Evolutionary conservation across 2,329 filamentous ascomycete genomes (phyloP), one percentile per base, ranked within the genome.

Genomic region (Paramyrothecium sp.): DNA sequence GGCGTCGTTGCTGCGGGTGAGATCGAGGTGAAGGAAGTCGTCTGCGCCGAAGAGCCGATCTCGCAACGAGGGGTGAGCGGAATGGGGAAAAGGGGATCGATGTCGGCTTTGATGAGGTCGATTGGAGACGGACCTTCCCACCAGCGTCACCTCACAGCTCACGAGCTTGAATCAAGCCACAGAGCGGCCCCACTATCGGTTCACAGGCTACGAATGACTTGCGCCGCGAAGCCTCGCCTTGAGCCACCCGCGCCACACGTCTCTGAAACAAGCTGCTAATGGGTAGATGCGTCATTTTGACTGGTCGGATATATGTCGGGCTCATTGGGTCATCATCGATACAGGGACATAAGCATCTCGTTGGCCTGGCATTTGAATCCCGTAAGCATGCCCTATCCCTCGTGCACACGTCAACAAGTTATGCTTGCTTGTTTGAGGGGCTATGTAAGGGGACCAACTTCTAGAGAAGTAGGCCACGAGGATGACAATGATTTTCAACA

Each of bases 1-100:
- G 60, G 58, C 47, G 67, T 67, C 65, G 67, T 65, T 55, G 65
- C 61, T 67, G 64, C 65, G 59, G 63, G 30, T 53, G 30, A 20
- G 51, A 41, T 30, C 22, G 22, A 12, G 11, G n/a, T 21, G 50
- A 7, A 23, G 19, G 19, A 23, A 8, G 4, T 20, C 41, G 41
- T 46, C 41, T n/a, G 20, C 16, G 19, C 19, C 22, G 20, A 49
- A 21, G 20, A 19, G 16, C 12, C 47, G 47, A 23, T 21, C 47
- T 20, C 19, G 22, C 47, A 22, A 49, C 19, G 47, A 20, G 20
- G 16, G 13, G 38, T 16, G 22, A 5, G 20, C 19, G 47, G 47
- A 49, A 7, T 44, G 38, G 19, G 22, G 17, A 49, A 5, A n/a
- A 23, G 47, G 20, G 16, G 8, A 23, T 13, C 7, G 47, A 49